Percentiles rank a stretch among this genome's conserved stretches.
These are phyloP conservation scores for Argentina anserina DNA, from an alignment of 306 rosid species.

Conservation along the genomic window DNA sequence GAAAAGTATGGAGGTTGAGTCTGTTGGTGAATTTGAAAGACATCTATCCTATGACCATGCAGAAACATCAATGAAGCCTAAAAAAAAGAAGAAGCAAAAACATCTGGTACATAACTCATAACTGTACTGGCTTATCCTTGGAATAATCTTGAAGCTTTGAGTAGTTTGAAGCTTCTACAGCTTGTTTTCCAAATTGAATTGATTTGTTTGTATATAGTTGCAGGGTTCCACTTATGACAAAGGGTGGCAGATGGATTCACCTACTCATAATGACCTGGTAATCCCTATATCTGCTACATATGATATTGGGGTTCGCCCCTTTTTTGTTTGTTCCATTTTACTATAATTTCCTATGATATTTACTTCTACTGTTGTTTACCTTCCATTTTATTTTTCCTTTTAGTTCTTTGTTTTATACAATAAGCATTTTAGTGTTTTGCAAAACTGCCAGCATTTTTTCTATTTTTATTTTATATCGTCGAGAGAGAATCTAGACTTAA, in stretches of 20 bases:
- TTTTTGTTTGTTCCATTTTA: not conserved
- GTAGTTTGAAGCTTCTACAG: constrained; percentile 5
- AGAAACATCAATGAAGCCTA: constrained; percentile 85
- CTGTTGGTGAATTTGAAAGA: constrained; percentile 76
- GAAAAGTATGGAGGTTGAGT: constrained; percentile 90
- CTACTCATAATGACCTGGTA: constrained; percentile 67
- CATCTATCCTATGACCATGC: constrained; percentile 71
- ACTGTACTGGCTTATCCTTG: constrained; percentile 10
- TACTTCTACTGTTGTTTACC: not conserved
- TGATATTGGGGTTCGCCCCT: not conserved
- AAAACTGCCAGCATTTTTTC: not conserved
- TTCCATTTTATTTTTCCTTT: not conserved
- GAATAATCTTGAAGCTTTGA: constrained; percentile 4
- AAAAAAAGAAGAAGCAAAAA: constrained; percentile 90
- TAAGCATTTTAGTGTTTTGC: not conserved
- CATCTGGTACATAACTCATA: constrained; percentile 55
- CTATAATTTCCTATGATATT: not conserved
- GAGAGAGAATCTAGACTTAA: not conserved
- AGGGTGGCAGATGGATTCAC: constrained; percentile 86
- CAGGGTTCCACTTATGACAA: constrained; percentile 81
- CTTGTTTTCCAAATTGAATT: constrained; percentile 18
- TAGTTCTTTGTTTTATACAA: not conserved
- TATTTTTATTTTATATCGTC: not conserved
- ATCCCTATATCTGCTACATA: constrained; percentile 4
- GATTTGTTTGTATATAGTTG: constrained; percentile 30